Evolutionary conservation across 2,329 filamentous ascomycete genomes (phyloP), one percentile per base, ranked within the genome.

Genomic region (Apiospora koreana): DNA sequence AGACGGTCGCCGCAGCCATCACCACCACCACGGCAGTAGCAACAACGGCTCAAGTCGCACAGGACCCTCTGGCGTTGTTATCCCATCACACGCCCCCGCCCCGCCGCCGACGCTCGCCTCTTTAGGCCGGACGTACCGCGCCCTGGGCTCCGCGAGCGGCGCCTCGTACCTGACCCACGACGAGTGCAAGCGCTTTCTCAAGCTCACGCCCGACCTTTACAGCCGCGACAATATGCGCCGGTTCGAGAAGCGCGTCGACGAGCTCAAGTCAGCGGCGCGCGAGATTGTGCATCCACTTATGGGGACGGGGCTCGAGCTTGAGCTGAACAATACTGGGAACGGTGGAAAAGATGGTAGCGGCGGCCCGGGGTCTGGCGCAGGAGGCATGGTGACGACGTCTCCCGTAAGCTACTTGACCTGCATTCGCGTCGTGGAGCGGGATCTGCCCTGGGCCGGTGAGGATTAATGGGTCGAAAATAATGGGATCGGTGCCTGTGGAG

Each of bases 161-260:
- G 80, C 86, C 12, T 85, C 87, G 0, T 98, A 96, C 78, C 88
- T 98, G 6, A 81, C 85, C 1, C 94, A 95, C 79, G 94, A 97
- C 74, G 95, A 97, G 74, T 92, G 95, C 79, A 98, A 97, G 81
- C 89, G 90, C 28, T 98, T 98, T 76, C 86, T 98, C 68, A 97
- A 97, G 79, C 84, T 95, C 28, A 91, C 89, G 14, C 92, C 94
- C 0, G 92, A 96, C 25, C 81, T 95, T 9, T 97, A 98, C 82
- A 94, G 88, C 62, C 88, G 95, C 23, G 95, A 98, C n/a, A 95
- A 94, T 72, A 81, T 98, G 66, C 89, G 92, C 72, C 87, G 93
- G 4, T 97, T 98, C 75, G 95, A 98, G 83, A 90, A 93, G 77
- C 88, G 94, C 69, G 87, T 98, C 74, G 94, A 97, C 71, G 95